phyloP scores from a whole-genome alignment of 495 filamentous ascomycete genomes.

The Xylaria longipes region DNA sequence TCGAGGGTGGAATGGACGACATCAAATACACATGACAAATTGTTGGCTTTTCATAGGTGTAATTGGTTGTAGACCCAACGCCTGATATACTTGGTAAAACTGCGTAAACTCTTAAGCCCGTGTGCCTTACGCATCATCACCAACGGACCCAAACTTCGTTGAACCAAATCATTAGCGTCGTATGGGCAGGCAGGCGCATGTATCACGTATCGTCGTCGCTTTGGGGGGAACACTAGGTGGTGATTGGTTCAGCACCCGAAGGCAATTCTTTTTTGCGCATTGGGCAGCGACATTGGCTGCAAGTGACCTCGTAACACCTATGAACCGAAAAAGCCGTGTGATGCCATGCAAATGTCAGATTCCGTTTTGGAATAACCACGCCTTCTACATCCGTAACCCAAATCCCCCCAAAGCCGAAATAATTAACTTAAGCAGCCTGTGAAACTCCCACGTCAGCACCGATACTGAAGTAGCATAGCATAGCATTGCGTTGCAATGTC shows the following conservation, averaged over 20 bases:
- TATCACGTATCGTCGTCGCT: slow-evolving; percentile 24
- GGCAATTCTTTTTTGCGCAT: slow-evolving; percentile 41
- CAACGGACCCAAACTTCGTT: not conserved
- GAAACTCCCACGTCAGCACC: not conserved
- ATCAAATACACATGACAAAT: not conserved
- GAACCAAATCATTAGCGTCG: slow-evolving; percentile 20
- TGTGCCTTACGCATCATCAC: not conserved
- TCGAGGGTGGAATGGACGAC: not conserved
- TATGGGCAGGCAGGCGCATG: slow-evolving; percentile 10
- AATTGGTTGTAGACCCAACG: slow-evolving; percentile 19
- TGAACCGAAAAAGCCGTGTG: slow-evolving; percentile 48
- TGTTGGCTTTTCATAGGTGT: slow-evolving; percentile 15
- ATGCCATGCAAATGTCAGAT: slow-evolving; percentile 48
- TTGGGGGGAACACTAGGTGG: slow-evolving; percentile 5
- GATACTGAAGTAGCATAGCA: not conserved
- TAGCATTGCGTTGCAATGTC: not conserved
- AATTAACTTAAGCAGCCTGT: slow-evolving; percentile 38
- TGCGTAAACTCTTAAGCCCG: not conserved
- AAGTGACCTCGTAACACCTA: slow-evolving; percentile 47
- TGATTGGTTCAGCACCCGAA: slow-evolving; percentile 37
- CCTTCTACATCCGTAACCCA: slow-evolving; percentile 27
- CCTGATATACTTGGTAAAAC: slow-evolving; percentile 3
- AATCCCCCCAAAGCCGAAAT: slow-evolving; percentile 33
- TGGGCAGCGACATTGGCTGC: slow-evolving; percentile 45
- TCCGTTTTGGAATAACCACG: slow-evolving; percentile 46